Base-by-base conservation (phyloP, 805 yeast species). In the Pichia rugopelliculosa region DNA sequence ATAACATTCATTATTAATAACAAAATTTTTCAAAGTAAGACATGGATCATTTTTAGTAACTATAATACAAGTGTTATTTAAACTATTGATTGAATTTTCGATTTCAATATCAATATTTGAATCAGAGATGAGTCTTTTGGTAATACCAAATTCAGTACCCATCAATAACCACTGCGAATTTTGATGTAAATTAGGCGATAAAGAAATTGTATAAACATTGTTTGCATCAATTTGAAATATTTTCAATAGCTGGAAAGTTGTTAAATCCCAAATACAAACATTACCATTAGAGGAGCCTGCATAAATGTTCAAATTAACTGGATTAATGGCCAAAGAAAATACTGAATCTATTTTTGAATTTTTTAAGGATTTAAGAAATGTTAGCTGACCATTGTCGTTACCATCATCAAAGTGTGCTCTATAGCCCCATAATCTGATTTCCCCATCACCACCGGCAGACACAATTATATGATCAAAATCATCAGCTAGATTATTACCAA, bases 401-500 rank as follows among this genome's bases (percentile, higher is more conserved):
- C 26, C 17, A 6, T 57, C 53, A 6, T 52, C 39, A n/a, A n/a
- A n/a, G n/a, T n/a, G n/a, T n/a, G n/a, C n/a, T 6, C 36, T 6
- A 24, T 80, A 57, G 0, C 78, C 76, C 98, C 98, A 91, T 12
- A 88, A 62, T 56, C 87, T 87, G n/a, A 84, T 77, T 9, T 75
- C 56, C 0, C 97, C 98, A 66, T 93, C 98, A 41, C 98, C 98
- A 44, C 96, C 95, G 24, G 95, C 91, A 3, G 86, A 73, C 4
- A 83, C 64, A 8, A 85, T 59, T 10, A 68, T 61, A 36, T 73
- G 75, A 6, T 64, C 51, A 39, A 45, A 57, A n/a, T 53, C 55
- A 20, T 60, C 64, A 2, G 63, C 55, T 7, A 56, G 55, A n/a
- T 54, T 49, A 34, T 55, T 57, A 18, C 59, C 61, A 40, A 63